Evolutionary conservation across 345 rosid genomes (phyloP), one percentile per base, ranked within the genome.

Genomic region (Bruguiera parviflora): DNA sequence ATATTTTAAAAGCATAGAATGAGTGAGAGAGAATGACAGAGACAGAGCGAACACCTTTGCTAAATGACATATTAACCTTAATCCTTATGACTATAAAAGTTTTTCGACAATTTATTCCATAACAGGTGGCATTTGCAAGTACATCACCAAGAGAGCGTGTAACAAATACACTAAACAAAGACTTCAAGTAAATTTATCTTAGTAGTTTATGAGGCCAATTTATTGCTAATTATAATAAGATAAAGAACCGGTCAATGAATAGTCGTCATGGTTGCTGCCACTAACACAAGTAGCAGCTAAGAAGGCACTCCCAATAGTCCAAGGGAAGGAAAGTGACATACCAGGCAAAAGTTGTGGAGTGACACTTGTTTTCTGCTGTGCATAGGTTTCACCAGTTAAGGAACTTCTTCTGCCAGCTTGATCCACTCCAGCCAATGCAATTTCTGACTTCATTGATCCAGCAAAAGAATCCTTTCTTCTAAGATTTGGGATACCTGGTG

Each of bases 31-130:
- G 49, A 43, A 43, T 43, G 19, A 43, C 49, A 53, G 10, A 47
- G 33, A 66, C 51, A 56, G 32, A 75, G 68, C 37, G 53, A 52
- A 60, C 60, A 72, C 49, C 24, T 18, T 21, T 31, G 66, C 35
- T 31, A 67, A 33, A 63, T 35, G 57, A 39, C 19, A 39, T 37
- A 9, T 68, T 46, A 25, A n/a, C 7, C 25, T 43, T 43, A 11
- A 43, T 13, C 49, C 49, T 39, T 11, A 39, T 39, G 47, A 2
- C 2, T 10, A 9, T 43, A 43, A 13, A 43, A 13, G 18, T 43
- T 43, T 43, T 43, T 43, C 1, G 49, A 43, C 16, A 11, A 43
- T 15, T 13, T 43, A 43, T 43, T 13, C 49, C 15, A 43, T 43
- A 43, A 15, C 49, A 43, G 18, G 18, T 15, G 19, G 49, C 49